Evolutionary conservation across 768 basidiomycete species (phyloP), one percentile per base, ranked within the genome.

Genomic region (Termitomyces sp.): DNA sequence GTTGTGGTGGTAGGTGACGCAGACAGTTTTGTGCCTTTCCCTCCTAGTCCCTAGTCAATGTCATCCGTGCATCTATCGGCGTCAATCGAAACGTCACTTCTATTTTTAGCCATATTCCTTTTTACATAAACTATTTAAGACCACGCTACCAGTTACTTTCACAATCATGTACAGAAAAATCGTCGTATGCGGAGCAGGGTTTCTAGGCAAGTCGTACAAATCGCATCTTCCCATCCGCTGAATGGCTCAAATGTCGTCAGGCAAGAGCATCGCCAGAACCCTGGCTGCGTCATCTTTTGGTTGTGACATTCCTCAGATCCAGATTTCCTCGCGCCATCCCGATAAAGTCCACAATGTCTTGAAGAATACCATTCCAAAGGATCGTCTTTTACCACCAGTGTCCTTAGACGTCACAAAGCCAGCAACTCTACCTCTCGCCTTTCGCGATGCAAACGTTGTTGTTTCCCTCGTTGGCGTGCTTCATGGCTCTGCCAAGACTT

Each of bases 391-490:
- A 60, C 79, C 72, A 20, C 77, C 74, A 46, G 74, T 66, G 18
- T 59, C 71, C 37, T 71, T 79, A 18, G 87, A 91, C 63, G 74
- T 90, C 48, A 86, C 85, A 16, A 72, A 79, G 41, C 71, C 75
- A 14, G 64, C 69, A 5, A 79, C 82, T 0, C 69, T 88, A 9
- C 46, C 51, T 9, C 61, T 69, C 4, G 84, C 81, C 4, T 79
- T 91, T 58, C 65, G 78, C 56, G 79, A 72, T 58, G 86, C 90
- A 3, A 66, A 73, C 36, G 76, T 81, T 2, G 77, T 90, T 2
- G 72, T 90, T 1, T 90, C 87, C 18, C 76, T 91, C 34, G 88
- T 90, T 29, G 88, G 88, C 1, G 69, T 90, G 24, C 72, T 92
- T 64, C 74, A 80, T 50, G 87, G 88, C 3, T 74, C 79, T 4